phyloP scores from a whole-genome alignment of 2,329 filamentous ascomycete genomes.

The Ophiosphaerella korrae region DNA sequence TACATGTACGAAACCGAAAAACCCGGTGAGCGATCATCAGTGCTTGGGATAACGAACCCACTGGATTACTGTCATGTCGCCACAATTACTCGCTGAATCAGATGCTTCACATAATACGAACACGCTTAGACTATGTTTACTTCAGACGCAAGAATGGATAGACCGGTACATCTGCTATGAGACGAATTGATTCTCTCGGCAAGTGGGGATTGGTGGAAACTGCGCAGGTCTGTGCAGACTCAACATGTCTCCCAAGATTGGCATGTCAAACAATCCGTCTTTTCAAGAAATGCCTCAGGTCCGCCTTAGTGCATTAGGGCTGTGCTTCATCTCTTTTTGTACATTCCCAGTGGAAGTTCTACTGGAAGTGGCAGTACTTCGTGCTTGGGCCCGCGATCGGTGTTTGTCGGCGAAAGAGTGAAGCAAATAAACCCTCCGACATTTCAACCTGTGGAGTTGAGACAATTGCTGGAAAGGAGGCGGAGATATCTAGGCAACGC shows the following conservation, averaged over 20 bases:
- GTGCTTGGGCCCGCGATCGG: too few species aligned
- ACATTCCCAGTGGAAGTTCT: too few species aligned
- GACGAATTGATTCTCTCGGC: constrained; percentile 7
- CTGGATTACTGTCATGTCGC: neutral
- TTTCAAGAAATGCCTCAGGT: constrained; percentile 12
- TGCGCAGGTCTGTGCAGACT: constrained; percentile 13
- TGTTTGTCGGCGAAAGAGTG: too few species aligned
- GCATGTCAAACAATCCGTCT: constrained; percentile 9
- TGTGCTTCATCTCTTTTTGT: too few species aligned
- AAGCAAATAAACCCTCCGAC: too few species aligned
- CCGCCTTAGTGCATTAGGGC: neutral
- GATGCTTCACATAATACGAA: neutral
- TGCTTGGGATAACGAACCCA: neutral
- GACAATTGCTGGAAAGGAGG: too few species aligned
- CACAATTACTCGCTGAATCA: neutral
- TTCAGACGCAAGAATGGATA: constrained; percentile 1
- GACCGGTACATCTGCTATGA: constrained; percentile 9
- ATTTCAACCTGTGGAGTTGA: too few species aligned
- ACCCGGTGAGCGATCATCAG: neutral
- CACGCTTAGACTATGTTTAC: neutral
- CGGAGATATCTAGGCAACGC: too few species aligned
- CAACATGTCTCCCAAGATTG: constrained; percentile 5
- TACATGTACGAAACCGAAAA: constrained; percentile 2
- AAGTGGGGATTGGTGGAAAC: constrained; percentile 12
- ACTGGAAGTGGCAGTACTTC: too few species aligned